Conservation (phyloP, 2,329 filamentous ascomycete genomes). For the Talaromyces sp. region DNA sequence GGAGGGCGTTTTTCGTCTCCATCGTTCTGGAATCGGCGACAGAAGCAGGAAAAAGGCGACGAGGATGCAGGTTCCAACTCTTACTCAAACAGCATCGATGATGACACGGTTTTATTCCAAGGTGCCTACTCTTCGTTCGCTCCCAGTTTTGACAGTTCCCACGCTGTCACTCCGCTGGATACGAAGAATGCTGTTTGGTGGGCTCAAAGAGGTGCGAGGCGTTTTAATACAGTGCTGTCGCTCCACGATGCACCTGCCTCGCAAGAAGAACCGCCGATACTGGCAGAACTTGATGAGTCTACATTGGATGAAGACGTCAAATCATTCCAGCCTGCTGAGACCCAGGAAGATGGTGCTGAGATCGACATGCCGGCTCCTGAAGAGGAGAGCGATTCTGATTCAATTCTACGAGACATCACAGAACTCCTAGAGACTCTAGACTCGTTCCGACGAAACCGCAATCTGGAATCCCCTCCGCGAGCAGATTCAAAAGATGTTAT, state of each 20-base stretch:
- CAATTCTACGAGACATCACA: conserved; percentile 54
- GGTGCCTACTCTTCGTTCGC: conserved; percentile 48
- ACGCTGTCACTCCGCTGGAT: conserved; percentile 38
- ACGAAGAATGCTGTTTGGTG: conserved; percentile 44
- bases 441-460: conserved; percentile 59
- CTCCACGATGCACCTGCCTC: conserved; percentile 16
- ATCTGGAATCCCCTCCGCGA: conserved; percentile 32
- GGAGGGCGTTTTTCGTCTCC: conserved; percentile 34
- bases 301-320: conserved; percentile 40
- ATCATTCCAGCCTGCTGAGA: conserved; percentile 35
- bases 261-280: conserved; percentile 20
- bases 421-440: conserved; percentile 58
- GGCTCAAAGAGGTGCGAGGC: conserved; percentile 36
- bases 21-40: conserved; percentile 33
- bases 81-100: conserved; percentile 25
- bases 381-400: conserved; percentile 41
- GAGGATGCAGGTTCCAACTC: conserved; percentile 18
- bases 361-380: conserved; percentile 13
- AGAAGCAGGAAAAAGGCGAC: conserved; percentile 22
- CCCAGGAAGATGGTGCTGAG: conserved; percentile 14
- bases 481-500: conserved; percentile 7
- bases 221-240: conserved; percentile 33
- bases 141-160: conserved; percentile 43
- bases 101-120: conserved; percentile 34
- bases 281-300: conserved; percentile 35